These are phyloP conservation scores for Paradendryphiella salina DNA, from an alignment of 2,329 filamentous ascomycete species.

Conservation along the genomic window DNA sequence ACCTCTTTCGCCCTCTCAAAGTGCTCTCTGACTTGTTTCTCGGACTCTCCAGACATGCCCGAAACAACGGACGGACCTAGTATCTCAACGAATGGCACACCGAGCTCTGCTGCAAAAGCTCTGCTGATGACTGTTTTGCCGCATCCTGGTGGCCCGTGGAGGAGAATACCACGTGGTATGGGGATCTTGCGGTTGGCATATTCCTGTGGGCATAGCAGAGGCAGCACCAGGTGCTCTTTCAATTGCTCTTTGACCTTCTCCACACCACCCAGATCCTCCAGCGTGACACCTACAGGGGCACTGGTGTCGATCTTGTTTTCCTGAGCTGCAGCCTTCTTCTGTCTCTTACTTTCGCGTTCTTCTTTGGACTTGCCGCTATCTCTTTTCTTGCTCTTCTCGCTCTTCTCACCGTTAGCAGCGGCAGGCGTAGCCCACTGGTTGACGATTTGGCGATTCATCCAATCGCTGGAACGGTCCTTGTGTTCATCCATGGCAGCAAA, in stretches of 20 bases:
- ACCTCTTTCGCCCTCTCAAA: conserved; percentile 86
- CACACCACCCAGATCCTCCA: conserved; percentile 76
- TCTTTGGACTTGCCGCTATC: conserved; percentile 58
- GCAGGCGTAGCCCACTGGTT: conserved; percentile 56
- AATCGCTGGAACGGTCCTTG: conserved; percentile 51
- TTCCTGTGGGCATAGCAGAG: conserved; percentile 68
- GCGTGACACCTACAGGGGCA: conserved; percentile 67
- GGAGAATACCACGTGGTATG: conserved; percentile 72
- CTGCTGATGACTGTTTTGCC: conserved; percentile 85
- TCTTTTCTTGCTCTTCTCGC: conserved; percentile 50
- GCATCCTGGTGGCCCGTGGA: conserved; percentile 83
- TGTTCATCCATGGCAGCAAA: conserved; percentile 34
- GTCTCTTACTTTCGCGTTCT: conserved; percentile 68
- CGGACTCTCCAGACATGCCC: conserved; percentile 86
- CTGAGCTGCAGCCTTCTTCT: conserved; percentile 53
- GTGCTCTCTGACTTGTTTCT: conserved; percentile 80
- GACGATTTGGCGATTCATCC: conserved; percentile 68
- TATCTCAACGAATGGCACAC: conserved; percentile 79
- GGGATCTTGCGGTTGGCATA: conserved; percentile 69
- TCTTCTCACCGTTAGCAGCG: conserved; percentile 35
- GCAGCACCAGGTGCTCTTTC: conserved; percentile 71
- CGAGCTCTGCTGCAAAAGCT: conserved; percentile 74
- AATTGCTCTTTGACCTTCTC: conserved; percentile 71
- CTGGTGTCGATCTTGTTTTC: conserved; percentile 60
- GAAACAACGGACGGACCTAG: conserved; percentile 79